Base-by-base conservation (phyloP, 2,329 filamentous ascomycete genomes). In the Saccharata proteae region DNA sequence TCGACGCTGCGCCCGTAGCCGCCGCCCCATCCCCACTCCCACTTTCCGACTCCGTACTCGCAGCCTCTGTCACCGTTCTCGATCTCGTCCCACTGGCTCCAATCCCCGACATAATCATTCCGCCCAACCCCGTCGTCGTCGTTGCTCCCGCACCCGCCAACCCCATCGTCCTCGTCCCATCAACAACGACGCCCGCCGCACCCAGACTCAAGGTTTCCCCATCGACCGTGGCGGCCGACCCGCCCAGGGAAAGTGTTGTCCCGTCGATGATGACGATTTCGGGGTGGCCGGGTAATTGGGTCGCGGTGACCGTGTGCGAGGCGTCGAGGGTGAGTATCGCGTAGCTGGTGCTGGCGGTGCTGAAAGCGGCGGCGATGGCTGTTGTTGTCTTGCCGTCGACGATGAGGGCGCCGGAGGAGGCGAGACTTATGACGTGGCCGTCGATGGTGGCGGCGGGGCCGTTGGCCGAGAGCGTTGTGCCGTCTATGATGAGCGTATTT, bases 371-470 rank as follows among this genome's bases (percentile, higher is more conserved):
- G n/a, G n/a, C n/a, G n/a, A n/a, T n/a, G n/a, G n/a, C n/a, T n/a
- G n/a, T n/a, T n/a, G n/a, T n/a, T n/a, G 26, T 28, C 8, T 17
- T 8, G 26, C 26, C 26, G 15, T 17, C 13, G 26, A 28, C 26
- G 26, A 28, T 17, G 26, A 28, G 26, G n/a, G n/a, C n/a, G 15
- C 15, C 26, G 26, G 6, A n/a, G 16, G 26, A 6, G 3, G 26
- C 26, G 8, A 17, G 16, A 7, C 12, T 15, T 10, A 28, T 5
- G 15, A 18, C 16, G 0, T 16, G 17, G 15, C 26, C 26, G 5
- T 16, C 10, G 26, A 28, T 28, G 15, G 26, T 28, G 26, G 26
- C 26, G 4, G 26, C 26, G 7, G 26, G 26, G 26, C 26, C 26
- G 26, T 17, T 17, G 16, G 26, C 16, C 10, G 16, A 15, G 26